Base-by-base conservation (phyloP, 2,329 filamentous ascomycete species). In the Cladorrhinum sp. region DNA sequence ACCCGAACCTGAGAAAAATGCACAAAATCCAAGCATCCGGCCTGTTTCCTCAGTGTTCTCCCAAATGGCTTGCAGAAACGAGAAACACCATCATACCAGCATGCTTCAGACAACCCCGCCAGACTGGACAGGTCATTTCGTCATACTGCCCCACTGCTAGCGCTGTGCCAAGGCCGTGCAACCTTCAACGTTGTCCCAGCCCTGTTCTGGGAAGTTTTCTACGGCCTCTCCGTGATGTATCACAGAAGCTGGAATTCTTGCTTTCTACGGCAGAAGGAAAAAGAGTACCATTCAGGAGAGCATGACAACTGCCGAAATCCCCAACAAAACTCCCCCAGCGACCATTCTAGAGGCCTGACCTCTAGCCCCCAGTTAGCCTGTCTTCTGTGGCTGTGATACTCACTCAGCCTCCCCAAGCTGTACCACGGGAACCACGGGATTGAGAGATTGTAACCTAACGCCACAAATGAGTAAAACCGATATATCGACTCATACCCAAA, bases 91-190 rank as follows among this genome's bases (percentile, higher is more conserved):
- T 36, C 33, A 36, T 16, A 10, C 33, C 33, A 36, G 8, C 33
- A 36, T 30, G 26, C 26, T 36, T 36, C 8, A 46, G 42, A 42
- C n/a, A 18, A 46, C 42, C 42, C 42, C 42, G 42, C 42, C 42
- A 46, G 18, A 46, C 42, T 46, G 16, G 42, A 21, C n/a, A 46
- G 48, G 26, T 46, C 58, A 64, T 64, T 62, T 62, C 62, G 62
- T 64, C 62, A 64, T 64, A 53, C 24, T 30, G 39, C 52, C 60
- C 54, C 56, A 51, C 57, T 33, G n/a, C 42, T 46, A 46, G 18
- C n/a, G n/a, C n/a, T 21, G 12, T 46, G 10, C 16, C 24, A 33
- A 57, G 30, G 39, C 21, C 21, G 12, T 42, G 48, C 20, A 36
- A 48, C 16, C 8, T 49, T 51, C 21, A 28, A 48, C 53, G 42